A percentile compares a stretch with the other conserved stretches of the same genome.
These are phyloP conservation scores for Crucihimalaya himalaica DNA, from an alignment of 345 rosid genomes.

Conservation along the genomic window DNA sequence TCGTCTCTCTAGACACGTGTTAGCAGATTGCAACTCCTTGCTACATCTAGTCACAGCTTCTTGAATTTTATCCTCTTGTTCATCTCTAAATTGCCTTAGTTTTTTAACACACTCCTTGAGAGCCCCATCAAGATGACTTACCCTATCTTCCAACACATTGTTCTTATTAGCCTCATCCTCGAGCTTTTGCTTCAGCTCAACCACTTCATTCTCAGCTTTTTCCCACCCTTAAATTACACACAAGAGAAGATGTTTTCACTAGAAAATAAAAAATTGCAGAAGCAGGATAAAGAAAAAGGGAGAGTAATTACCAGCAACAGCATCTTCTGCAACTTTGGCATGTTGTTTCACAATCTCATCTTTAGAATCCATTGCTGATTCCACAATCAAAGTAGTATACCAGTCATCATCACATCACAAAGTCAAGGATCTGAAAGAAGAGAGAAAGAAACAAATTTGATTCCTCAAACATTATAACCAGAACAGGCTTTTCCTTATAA, in stretches of 20 bases:
- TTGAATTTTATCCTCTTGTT: conserved; percentile 58
- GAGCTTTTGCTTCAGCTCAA: conserved; percentile 58
- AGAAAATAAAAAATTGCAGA: not conserved
- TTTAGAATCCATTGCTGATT: conserved; percentile 69
- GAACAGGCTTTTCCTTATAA: not conserved
- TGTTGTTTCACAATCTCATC: conserved; percentile 86
- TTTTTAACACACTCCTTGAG: conserved; percentile 94
- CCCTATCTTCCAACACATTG: conserved; percentile 62
- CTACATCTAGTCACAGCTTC: conserved; percentile 56
- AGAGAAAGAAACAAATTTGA: conserved; percentile 20
- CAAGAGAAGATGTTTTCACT: conserved; percentile 8
- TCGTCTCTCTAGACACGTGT: conserved; percentile 53
- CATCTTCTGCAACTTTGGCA: conserved; percentile 94
- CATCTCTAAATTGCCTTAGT: conserved; percentile 75
- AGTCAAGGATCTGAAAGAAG: conserved; percentile 45
- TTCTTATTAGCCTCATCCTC: conserved; percentile 53
- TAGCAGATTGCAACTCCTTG: conserved; percentile 56
- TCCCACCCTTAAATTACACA: conserved; percentile 66
- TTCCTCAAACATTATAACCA: not conserved
- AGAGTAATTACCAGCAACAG: conserved; percentile 65
- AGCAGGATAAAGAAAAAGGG: not conserved
- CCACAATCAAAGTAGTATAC: not conserved
- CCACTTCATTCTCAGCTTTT: conserved; percentile 75
- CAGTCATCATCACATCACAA: conserved; percentile 43
- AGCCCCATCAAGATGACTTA: conserved; percentile 84